Conservation (phyloP, 441 rosid species). For the Euphorbia schlechtendalii region DNA sequence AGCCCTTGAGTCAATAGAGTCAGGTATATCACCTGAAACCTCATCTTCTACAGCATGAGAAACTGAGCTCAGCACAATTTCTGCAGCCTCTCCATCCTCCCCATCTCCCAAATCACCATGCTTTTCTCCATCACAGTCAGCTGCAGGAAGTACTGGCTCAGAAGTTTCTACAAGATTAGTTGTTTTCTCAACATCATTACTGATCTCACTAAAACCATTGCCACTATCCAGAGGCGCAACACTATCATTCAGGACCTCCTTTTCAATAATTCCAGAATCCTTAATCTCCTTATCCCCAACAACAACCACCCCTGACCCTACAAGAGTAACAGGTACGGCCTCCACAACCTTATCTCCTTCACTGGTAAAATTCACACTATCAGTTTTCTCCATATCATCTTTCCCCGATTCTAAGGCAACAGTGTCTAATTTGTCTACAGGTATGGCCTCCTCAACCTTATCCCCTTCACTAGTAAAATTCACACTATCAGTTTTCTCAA, state of each 20-base stretch:
- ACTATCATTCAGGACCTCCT: constrained; percentile 22
- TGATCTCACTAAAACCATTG: constrained; percentile 41
- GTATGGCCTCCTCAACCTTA: constrained; percentile 29
- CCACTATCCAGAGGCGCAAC: constrained; percentile 38
- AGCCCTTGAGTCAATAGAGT: constrained; percentile 14
- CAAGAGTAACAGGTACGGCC: constrained; percentile 28
- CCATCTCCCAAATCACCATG: constrained; percentile 22
- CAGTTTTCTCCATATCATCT: constrained; percentile 26
- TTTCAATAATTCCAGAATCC: constrained; percentile 28
- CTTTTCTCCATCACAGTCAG: constrained; percentile 19
- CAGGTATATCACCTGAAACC: constrained; percentile 5
- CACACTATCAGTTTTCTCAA: constrained; percentile 28
- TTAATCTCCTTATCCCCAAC: constrained; percentile 35
- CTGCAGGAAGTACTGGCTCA: constrained; percentile 18
- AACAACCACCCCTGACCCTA: constrained; percentile 29
- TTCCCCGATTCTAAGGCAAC: constrained; percentile 9
- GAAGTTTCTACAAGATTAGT: constrained; percentile 22
- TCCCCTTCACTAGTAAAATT: constrained; percentile 32
- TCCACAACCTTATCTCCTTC: constrained; percentile 34
- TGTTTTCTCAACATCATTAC: constrained; percentile 21
- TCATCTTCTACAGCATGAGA: constrained; percentile 11
- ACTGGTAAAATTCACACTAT: constrained; percentile 27
- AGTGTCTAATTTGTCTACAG: no score
- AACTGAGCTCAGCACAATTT: constrained; percentile 11
- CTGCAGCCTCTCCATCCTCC: constrained; percentile 23